Evolutionary conservation across 768 basidiomycete genomes (phyloP), one percentile per base, ranked within the genome.

Genomic region (Hypholoma sublateritium): DNA sequence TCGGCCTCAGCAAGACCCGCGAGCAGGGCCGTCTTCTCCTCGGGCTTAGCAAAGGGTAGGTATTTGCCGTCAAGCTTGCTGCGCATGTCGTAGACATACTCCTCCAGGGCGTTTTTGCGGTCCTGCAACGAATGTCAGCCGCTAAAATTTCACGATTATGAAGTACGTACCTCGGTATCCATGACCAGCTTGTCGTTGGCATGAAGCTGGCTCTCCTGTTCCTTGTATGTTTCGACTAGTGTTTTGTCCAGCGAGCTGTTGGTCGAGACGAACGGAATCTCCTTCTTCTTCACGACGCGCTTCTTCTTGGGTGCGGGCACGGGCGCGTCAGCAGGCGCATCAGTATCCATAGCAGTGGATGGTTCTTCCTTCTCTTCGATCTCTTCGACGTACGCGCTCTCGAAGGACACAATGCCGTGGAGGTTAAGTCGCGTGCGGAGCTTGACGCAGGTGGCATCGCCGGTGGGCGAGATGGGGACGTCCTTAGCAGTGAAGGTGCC

Each of bases 51-150:
- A 72, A 79, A 98, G 12, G 83, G 47, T 16, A 87, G 86, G 67
- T 91, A 97, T 50, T 89, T 85, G 46, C 89, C 91, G 36, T 98
- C 95, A 58, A 99, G 83, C 77, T 97, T 96, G 73, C 84, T 78
- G 37, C 95, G 91, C 67, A 82, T 94, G 72, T 98, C 96, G 75
- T 98, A 98, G 56, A 98, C 90, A 77, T 96, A 98, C 76, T 98
- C 97, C 77, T 99, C 96, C 13, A 99, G 86, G 4, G 95, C 95
- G 70, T 99, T 99, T 79, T 98, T 99, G 73, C 92, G 87, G 74
- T 98, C 92, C 93, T 96, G 37, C 43, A 53, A 47, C 45, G 50
- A 39, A 14, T n/a, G n/a, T 42, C 5, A 50, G 24, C 22, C 28
- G 25, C 32, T 8, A 25, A 3, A 51, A 52, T 1, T 9, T 7